Evolutionary conservation across 169 alveolate species (phyloP).

Genomic region (Perkinsus chesapeaki): DNA sequence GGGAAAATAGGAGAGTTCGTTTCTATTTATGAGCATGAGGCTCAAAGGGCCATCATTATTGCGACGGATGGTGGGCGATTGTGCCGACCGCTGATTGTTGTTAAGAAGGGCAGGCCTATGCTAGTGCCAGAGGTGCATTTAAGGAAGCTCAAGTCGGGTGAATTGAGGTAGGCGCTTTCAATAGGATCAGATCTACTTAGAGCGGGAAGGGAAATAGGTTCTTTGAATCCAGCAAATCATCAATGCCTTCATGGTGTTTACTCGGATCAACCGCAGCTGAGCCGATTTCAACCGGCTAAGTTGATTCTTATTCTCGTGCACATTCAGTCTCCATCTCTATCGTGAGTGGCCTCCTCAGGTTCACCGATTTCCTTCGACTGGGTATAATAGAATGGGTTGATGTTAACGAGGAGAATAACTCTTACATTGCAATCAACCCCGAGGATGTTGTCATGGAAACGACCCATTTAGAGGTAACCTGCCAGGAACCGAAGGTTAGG

Average conservation of each 20-base stretch:
- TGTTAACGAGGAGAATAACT: constrained; percentile 97
- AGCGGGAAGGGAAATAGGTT: constrained; percentile 55
- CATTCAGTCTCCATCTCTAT: no score
- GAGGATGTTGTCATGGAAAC: constrained; percentile 75
- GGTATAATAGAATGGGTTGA: constrained; percentile 98
- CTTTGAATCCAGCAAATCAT: no score
- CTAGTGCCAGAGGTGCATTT: constrained; percentile 22
- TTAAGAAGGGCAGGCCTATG: constrained; percentile 82
- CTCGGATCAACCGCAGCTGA: no score
- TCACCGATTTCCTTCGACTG: constrained; percentile 67
- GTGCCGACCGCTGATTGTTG: constrained; percentile 94
- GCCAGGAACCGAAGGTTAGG: no score
- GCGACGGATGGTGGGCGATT: constrained; percentile 99
- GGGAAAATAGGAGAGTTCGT: constrained; percentile 94
- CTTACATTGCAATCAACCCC: constrained; percentile 86
- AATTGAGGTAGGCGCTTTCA: constrained; percentile 49
- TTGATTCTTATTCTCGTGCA: no score
- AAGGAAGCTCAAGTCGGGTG: constrained; percentile 14
- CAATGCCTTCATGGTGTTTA: no score
- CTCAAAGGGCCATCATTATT: constrained; percentile 82
- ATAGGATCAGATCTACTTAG: no score
- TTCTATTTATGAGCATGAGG: constrained; percentile 82
- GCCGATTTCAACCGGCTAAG: no score
- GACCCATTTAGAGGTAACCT: constrained; percentile 92
- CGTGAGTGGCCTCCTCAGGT: no score